These are phyloP conservation scores for Ustilago tritici DNA, from an alignment of 1,284 basidiomycete genomes.

Conservation along the genomic window DNA sequence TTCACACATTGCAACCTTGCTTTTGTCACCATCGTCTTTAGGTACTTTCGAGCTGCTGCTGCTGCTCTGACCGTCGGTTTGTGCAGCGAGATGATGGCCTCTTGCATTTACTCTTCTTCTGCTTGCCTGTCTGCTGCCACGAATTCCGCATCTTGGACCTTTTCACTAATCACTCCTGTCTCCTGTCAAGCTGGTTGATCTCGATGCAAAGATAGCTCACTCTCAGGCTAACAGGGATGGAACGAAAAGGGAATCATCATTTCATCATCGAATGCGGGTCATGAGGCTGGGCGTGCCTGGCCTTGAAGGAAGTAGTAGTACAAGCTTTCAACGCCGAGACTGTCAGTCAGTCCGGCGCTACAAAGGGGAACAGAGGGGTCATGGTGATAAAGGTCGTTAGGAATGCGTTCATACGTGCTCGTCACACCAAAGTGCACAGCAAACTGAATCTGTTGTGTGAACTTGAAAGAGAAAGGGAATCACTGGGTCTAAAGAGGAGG, in stretches of 20 bases:
- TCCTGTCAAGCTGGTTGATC: neutral
- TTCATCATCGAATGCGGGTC: slow-evolving; percentile 10
- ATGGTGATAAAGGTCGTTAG: slow-evolving; percentile 3
- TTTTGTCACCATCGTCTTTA: too few relatives aligned
- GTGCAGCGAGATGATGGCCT: slow-evolving; percentile 3
- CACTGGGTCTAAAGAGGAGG: slow-evolving; percentile 6
- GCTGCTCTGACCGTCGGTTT: neutral
- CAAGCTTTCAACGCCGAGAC: neutral
- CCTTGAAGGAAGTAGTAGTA: slow-evolving; percentile 5
- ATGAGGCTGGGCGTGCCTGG: neutral
- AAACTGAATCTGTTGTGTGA: neutral
- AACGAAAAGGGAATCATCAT: slow-evolving; percentile 4
- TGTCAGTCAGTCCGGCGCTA: neutral
- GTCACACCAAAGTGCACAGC: slow-evolving; percentile 1
- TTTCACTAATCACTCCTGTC: neutral
- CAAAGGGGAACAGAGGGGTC: slow-evolving; percentile 6
- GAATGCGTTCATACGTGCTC: neutral
- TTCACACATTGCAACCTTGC: neutral
- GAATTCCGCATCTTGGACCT: neutral
- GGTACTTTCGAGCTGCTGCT: too few relatives aligned
- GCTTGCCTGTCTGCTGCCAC: neutral
- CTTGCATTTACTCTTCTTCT: neutral
- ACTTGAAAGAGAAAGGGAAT: neutral
- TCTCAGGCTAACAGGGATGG: neutral
- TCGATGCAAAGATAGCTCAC: neutral